Percentiles rank a stretch among this genome's conserved stretches.
phyloP scores from a whole-genome alignment of 805 yeast species.

The Kazachstania kunashirensis region DNA sequence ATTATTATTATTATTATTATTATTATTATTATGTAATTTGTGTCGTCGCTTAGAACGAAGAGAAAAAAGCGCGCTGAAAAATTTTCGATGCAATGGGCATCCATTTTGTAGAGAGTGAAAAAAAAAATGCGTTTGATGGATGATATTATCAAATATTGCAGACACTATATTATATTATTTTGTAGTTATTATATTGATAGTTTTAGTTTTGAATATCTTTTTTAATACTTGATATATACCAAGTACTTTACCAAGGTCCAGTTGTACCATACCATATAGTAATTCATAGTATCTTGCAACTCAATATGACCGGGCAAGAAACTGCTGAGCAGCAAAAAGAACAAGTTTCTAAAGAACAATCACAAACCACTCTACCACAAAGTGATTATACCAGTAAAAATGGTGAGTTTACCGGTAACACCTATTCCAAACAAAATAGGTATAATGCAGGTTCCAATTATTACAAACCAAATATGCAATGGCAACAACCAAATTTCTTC shows the following conservation, averaged over 20 bases:
- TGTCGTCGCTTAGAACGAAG: too few relatives aligned
- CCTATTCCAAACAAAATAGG: constrained; percentile 1
- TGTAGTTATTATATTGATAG: not conserved
- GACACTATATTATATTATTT: not conserved
- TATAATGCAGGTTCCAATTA: constrained; percentile 2
- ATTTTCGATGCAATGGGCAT: constrained; percentile 4
- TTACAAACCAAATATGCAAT: constrained; percentile 2
- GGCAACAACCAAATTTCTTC: constrained; percentile 16
- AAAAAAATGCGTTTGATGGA: not conserved
- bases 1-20: too few relatives aligned
- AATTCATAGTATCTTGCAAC: not conserved
- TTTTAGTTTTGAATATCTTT: not conserved
- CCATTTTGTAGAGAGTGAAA: not conserved
- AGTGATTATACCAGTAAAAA: not conserved
- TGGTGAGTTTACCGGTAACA: not conserved
- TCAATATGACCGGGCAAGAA: constrained; percentile 3
- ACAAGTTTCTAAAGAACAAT: constrained; percentile 1
- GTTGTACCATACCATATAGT: not conserved
- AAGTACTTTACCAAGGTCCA: not conserved
- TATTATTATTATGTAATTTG: too few relatives aligned
- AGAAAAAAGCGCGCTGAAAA: constrained; percentile 1
- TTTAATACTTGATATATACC: not conserved
- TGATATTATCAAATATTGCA: not conserved
- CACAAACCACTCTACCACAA: not conserved
- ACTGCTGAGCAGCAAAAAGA: constrained; percentile 4